These are phyloP conservation scores for Boletellus ananas DNA, from an alignment of 768 basidiomycete species.

Conservation along the genomic window DNA sequence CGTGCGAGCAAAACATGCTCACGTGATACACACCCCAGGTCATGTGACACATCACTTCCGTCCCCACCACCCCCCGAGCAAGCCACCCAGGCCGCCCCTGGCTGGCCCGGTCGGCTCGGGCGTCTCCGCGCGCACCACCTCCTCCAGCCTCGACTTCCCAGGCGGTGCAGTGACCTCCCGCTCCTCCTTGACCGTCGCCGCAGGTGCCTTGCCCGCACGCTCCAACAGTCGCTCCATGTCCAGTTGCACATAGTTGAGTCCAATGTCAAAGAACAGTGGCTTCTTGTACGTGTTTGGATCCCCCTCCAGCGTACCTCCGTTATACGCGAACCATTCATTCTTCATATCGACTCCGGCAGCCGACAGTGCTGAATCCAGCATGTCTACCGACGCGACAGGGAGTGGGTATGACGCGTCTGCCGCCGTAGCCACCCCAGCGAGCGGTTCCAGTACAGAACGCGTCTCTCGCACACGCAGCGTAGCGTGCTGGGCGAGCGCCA, in stretches of 20 bases:
- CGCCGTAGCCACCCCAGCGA: conserved; percentile 41
- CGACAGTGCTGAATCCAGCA: conserved; percentile 50
- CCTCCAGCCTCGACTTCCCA: conserved; percentile 56
- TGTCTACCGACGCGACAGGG: conserved; percentile 36
- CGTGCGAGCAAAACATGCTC: conserved; percentile 18
- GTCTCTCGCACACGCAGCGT: conserved; percentile 74
- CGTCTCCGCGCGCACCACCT: conserved; percentile 41
- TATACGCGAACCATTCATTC: conserved; percentile 74
- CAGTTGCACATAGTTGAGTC: conserved; percentile 85
- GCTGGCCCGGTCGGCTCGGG: conserved; percentile 45
- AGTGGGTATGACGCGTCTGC: conserved; percentile 53
- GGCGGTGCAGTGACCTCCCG: conserved; percentile 21
- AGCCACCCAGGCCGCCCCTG: conserved; percentile 55
- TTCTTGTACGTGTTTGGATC: conserved; percentile 62
- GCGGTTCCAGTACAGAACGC: conserved; percentile 46
- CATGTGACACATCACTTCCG: conserved; percentile 18
- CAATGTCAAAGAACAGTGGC: conserved; percentile 91
- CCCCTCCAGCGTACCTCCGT: conserved; percentile 55
- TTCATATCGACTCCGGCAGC: conserved; percentile 52
- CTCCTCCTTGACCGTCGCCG: conserved; percentile 7
- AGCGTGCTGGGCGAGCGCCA: conserved; percentile 68
- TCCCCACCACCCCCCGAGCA: conserved; percentile 87
- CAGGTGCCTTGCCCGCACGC: conserved; percentile 57
- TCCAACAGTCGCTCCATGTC: conserved; percentile 76
- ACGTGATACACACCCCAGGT: conserved; percentile 7